Percentiles rank a stretch among this genome's conserved stretches.
Conservation (phyloP, 306 rosid genomes). For the Luffa aegyptiaca region DNA sequence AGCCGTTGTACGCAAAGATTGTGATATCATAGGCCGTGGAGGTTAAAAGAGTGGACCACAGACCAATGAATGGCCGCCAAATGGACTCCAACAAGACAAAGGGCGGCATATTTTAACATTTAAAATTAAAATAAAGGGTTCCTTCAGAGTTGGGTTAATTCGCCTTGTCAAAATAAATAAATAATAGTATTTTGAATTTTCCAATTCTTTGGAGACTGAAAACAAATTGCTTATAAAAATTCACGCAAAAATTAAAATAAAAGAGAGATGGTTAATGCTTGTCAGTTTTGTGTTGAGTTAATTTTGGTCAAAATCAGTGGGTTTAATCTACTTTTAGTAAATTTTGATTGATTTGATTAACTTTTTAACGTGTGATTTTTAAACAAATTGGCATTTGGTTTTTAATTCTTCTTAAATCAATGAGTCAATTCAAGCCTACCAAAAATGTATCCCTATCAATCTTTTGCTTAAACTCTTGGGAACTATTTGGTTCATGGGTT, state of each 20-base stretch:
- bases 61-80: slow-evolving; percentile 16
- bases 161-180: not conserved
- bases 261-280: not conserved
- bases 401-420: not conserved
- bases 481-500: not conserved
- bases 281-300: not conserved
- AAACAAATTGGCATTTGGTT: not conserved
- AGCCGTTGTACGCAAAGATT: slow-evolving; percentile 1
- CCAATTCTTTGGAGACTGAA: not conserved
- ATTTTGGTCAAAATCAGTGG: not conserved
- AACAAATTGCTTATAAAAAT: not conserved
- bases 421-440: not conserved
- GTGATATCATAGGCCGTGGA: not conserved
- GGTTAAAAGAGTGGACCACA: not conserved
- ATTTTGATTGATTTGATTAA: not conserved
- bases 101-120: slow-evolving; percentile 22
- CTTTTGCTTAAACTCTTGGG: not conserved
- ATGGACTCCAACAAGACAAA: slow-evolving; percentile 14
- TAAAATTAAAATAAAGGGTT: not conserved
- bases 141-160: not conserved
- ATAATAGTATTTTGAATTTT: not conserved
- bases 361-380: not conserved
- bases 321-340: not conserved
- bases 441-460: not conserved
- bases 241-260: not conserved